Evolutionary conservation across 2,329 filamentous ascomycete genomes (phyloP).

Genomic region (Massarina eburnea): DNA sequence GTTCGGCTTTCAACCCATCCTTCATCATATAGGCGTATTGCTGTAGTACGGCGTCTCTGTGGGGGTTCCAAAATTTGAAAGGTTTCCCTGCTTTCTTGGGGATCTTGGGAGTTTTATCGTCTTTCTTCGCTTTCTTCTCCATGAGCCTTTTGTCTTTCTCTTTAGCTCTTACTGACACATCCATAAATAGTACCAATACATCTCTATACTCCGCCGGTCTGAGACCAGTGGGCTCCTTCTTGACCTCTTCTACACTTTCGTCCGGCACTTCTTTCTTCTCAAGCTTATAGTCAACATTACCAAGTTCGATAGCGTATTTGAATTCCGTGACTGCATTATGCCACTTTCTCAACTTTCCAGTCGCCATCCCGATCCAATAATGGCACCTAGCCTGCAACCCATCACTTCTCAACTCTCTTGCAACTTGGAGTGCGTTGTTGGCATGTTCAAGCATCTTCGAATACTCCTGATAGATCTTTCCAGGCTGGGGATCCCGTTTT

Average conservation of each 20-base stretch:
- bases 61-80: too few relatives aligned
- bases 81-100: background rate
- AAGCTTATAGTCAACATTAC: background rate
- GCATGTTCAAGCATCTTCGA: background rate
- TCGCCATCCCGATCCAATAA: conserved; percentile 23
- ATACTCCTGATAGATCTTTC: background rate
- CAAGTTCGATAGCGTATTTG: background rate
- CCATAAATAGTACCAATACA: background rate
- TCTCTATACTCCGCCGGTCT: background rate
- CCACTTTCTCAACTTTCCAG: conserved; percentile 9
- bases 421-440: conserved; percentile 5
- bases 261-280: too few relatives aligned
- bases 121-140: background rate
- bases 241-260: background rate
- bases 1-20: too few relatives aligned
- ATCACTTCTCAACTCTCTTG: conserved; percentile 9
- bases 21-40: too few relatives aligned
- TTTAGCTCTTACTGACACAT: background rate
- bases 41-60: too few relatives aligned
- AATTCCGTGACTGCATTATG: conserved; percentile 7
- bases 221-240: background rate
- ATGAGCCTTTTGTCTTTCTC: background rate
- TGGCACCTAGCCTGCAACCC: conserved; percentile 17
- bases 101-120: background rate
- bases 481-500: conserved; percentile 2